Evolutionary conservation across 2,329 filamentous ascomycete species (phyloP).

Genomic region (Colletotrichum sp.): DNA sequence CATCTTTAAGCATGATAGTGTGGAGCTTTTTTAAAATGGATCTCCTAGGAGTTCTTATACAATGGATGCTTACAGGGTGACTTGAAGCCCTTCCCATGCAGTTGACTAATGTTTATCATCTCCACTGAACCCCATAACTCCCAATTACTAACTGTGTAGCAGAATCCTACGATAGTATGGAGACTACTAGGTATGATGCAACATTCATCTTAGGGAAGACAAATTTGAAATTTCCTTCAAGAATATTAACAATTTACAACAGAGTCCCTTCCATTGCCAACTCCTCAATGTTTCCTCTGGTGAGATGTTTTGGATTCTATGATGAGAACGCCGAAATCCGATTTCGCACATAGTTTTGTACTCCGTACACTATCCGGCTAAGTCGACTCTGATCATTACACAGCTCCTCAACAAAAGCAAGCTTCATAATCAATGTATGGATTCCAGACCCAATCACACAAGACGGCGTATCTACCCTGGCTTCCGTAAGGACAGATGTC

Average conservation of each 20-base stretch:
- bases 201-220: neutral
- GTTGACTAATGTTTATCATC: neutral
- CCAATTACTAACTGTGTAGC: neutral
- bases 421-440: neutral
- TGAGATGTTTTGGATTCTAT: neutral
- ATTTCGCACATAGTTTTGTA: neutral
- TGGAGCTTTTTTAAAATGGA: too few species aligned
- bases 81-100: too few species aligned
- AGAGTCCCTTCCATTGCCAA: neutral
- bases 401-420: neutral
- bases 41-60: too few species aligned
- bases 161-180: neutral
- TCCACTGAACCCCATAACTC: neutral
- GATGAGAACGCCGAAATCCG: neutral
- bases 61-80: too few species aligned
- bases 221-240: neutral
- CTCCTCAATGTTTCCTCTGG: neutral
- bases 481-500: conserved; percentile 29
- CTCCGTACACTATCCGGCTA: neutral
- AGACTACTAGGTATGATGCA: too few species aligned
- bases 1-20: too few species aligned
- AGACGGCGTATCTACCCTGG: conserved; percentile 27
- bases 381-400: neutral
- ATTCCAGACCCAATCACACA: neutral
- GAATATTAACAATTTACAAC: neutral